Conservation (phyloP, 2,329 filamentous ascomycete species). For the Curvularia spicifera region DNA sequence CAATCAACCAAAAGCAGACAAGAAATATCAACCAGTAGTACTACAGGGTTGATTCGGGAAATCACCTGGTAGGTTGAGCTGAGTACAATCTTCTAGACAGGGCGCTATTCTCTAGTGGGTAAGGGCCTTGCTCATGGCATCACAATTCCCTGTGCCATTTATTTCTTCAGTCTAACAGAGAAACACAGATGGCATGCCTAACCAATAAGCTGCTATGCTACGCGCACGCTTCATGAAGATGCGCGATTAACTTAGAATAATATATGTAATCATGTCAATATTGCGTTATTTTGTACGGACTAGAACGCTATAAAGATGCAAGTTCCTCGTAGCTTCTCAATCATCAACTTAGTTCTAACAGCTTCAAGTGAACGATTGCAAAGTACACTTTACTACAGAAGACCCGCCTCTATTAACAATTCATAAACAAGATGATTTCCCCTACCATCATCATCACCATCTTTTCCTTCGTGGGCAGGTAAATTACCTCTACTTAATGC, state of each 20-base stretch:
- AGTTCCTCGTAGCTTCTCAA: not conserved
- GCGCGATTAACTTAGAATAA: not conserved
- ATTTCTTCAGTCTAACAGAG: not conserved
- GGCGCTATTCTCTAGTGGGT: no score
- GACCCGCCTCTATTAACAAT: not conserved
- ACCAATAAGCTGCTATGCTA: not conserved
- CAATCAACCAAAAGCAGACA: no score
- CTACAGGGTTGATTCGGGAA: no score
- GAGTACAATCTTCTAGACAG: no score
- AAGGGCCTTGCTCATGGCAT: no score
- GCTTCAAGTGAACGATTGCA: not conserved
- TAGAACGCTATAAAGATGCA: not conserved
- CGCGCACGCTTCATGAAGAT: not conserved
- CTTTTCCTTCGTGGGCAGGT: conserved; percentile 3
- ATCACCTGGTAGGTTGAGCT: no score
- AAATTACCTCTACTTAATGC: not conserved
- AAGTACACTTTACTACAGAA: conserved; percentile 1
- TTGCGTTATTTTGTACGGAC: not conserved
- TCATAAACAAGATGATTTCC: not conserved
- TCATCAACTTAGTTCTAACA: not conserved
- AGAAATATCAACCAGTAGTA: no score
- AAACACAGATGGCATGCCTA: not conserved
- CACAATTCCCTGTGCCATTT: not conserved
- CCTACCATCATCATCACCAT: conserved; percentile 1
- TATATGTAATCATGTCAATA: not conserved